phyloP scores from a whole-genome alignment of 805 yeast species.

The Clavispora asparagi region DNA sequence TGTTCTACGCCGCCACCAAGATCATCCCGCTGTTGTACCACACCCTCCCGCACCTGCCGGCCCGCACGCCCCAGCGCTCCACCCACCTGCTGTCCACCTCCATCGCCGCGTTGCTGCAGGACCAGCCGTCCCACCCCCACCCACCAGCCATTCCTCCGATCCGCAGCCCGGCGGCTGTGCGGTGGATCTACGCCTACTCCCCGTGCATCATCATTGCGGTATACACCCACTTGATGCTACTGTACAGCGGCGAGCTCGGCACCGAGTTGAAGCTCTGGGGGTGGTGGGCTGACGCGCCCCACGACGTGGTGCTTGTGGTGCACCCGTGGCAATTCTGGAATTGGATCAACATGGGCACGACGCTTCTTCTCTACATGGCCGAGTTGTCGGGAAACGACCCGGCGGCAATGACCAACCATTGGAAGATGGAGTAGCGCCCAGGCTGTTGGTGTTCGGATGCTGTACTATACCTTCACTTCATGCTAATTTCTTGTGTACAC shows the following conservation, averaged over 20 bases:
- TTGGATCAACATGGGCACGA: constrained; percentile 85
- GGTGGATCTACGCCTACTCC: constrained; percentile 75
- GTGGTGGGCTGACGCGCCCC: constrained; percentile 32
- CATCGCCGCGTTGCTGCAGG: constrained; percentile 9
- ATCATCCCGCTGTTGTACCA: constrained; percentile 76
- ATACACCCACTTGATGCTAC: constrained; percentile 89
- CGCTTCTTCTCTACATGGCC: constrained; percentile 71
- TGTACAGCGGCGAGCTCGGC: constrained; percentile 73
- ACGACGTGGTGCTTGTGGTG: constrained; percentile 26
- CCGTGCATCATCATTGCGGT: constrained; percentile 94
- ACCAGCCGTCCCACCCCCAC: constrained; percentile 10
- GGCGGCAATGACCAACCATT: constrained; percentile 39
- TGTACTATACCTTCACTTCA: constrained; percentile 2
- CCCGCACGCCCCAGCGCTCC: constrained; percentile 19
- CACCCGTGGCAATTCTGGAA: constrained; percentile 97
- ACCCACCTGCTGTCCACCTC: constrained; percentile 28
- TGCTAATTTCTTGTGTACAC: background rate
- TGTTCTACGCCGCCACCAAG: constrained; percentile 88
- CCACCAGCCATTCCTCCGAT: too few species aligned
- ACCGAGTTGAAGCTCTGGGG: constrained; percentile 59
- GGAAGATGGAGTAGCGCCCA: constrained; percentile 31
- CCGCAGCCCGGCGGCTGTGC: constrained; percentile 30
- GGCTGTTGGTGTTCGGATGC: background rate
- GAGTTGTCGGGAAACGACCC: constrained; percentile 53
- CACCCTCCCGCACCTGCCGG: constrained; percentile 30